phyloP scores from a whole-genome alignment of 2,329 filamentous ascomycete genomes.

The Fusarium transvaalense region DNA sequence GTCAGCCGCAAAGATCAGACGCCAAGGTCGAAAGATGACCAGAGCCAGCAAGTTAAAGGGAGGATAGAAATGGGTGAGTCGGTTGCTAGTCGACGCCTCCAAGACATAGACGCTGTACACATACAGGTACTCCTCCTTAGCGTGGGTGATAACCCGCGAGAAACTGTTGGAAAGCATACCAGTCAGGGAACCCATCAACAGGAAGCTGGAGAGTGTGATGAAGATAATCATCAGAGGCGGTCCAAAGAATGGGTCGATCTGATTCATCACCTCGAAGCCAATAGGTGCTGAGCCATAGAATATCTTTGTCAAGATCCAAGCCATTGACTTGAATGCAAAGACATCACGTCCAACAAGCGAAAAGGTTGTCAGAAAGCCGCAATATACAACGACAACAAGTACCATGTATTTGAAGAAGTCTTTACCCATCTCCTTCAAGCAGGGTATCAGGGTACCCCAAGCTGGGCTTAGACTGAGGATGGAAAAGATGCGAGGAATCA shows the following conservation, averaged over 20 bases:
- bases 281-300: conserved; percentile 83
- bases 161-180: conserved; percentile 84
- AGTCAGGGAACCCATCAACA: conserved; percentile 82
- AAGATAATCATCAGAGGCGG: conserved; percentile 78
- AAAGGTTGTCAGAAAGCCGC: conserved; percentile 91
- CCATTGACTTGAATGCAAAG: conserved; percentile 76
- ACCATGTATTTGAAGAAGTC: conserved; percentile 90
- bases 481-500: conserved; percentile 90
- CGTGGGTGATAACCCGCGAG: conserved; percentile 71
- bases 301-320: conserved; percentile 81
- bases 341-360: conserved; percentile 79
- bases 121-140: conserved; percentile 82
- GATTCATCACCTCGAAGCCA: conserved; percentile 76
- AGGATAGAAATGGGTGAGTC: conserved; percentile 77
- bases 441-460: conserved; percentile 90
- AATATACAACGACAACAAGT: conserved; percentile 83
- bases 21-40: conserved; percentile 77
- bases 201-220: conserved; percentile 80
- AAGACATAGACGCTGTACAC: conserved; percentile 77
- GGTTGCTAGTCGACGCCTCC: conserved; percentile 75
- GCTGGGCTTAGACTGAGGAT: conserved; percentile 89
- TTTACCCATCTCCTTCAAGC: conserved; percentile 93
- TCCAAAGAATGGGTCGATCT: conserved; percentile 70
- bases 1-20: conserved; percentile 74
- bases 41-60: conserved; percentile 81